Percentiles rank a stretch among this genome's conserved stretches.
phyloP scores from a whole-genome alignment of 2,329 filamentous ascomycete species.

The Colletotrichum sp. region DNA sequence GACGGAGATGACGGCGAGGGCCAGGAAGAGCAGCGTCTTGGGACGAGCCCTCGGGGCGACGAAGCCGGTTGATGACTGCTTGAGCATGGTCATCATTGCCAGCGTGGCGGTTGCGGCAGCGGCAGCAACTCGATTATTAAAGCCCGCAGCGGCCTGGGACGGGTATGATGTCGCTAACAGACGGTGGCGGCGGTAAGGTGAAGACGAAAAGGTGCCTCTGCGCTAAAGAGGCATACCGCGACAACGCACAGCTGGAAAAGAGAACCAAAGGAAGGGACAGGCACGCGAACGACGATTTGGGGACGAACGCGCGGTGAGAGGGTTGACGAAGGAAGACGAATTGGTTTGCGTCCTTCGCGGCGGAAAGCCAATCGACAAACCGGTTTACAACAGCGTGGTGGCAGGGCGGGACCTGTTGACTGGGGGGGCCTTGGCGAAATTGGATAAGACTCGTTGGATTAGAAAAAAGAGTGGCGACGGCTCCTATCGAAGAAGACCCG shows the following conservation, averaged over 20 bases:
- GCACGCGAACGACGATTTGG: not conserved
- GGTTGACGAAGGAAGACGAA: not conserved
- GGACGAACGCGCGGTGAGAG: not conserved
- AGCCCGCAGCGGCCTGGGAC: not conserved
- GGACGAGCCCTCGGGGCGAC: constrained; percentile 41
- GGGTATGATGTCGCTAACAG: not conserved
- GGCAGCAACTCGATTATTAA: not conserved
- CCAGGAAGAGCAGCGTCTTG: constrained; percentile 45
- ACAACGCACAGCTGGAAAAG: not conserved
- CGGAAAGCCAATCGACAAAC: constrained; percentile 6
- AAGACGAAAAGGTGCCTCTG: not conserved
- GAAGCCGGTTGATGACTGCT: constrained; percentile 19
- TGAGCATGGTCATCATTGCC: constrained; percentile 29
- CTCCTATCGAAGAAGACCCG: constrained; percentile 40
- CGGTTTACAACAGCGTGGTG: constrained; percentile 3
- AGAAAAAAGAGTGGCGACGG: constrained; percentile 38
- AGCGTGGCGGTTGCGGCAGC: not conserved
- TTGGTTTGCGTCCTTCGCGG: not conserved
- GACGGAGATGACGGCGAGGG: constrained; percentile 42
- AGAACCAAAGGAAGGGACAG: constrained; percentile 2
- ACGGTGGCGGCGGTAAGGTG: not conserved
- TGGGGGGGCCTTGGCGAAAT: constrained; percentile 12
- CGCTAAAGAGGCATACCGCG: constrained; percentile 19
- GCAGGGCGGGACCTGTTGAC: not conserved
- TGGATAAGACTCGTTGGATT: constrained; percentile 14